These are phyloP conservation scores for Ceratocystis eucalypticola DNA, from an alignment of 2,329 filamentous ascomycete genomes.

Conservation along the genomic window DNA sequence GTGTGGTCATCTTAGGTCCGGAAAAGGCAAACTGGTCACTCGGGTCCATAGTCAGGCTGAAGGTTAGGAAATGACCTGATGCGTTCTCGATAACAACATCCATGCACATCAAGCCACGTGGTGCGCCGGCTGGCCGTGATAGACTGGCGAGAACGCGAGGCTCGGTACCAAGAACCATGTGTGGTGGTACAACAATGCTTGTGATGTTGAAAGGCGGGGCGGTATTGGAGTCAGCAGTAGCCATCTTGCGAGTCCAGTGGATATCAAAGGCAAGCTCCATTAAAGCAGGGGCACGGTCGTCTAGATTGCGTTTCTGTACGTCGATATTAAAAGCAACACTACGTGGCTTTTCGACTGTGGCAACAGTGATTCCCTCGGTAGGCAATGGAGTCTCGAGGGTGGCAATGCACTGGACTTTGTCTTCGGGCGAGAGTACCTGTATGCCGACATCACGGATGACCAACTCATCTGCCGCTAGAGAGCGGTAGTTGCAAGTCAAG, in stretches of 20 bases:
- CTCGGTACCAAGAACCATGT: conserved; percentile 68
- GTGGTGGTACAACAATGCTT: conserved; percentile 61
- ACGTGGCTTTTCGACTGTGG: conserved; percentile 50
- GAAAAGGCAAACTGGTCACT: conserved; percentile 88
- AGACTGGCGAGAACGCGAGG: conserved; percentile 64
- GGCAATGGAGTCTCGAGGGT: conserved; percentile 30
- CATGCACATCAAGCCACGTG: conserved; percentile 32
- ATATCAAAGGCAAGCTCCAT: conserved; percentile 65
- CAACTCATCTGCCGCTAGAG: conserved; percentile 62
- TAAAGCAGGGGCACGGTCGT: conserved; percentile 63
- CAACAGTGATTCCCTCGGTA: conserved; percentile 37
- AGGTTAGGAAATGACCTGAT: conserved; percentile 86
- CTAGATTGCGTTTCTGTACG: conserved; percentile 62
- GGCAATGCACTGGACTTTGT: conserved; percentile 44
- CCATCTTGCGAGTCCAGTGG: conserved; percentile 54
- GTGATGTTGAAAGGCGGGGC: conserved; percentile 41
- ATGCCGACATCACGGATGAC: conserved; percentile 50
- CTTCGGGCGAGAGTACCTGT: conserved; percentile 39
- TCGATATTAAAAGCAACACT: conserved; percentile 61
- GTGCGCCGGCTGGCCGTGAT: conserved; percentile 30
- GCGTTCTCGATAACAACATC: conserved; percentile 74
- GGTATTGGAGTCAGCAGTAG: conserved; percentile 23
- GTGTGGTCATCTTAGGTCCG: conserved; percentile 64
- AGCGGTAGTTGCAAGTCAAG: conserved; percentile 58
- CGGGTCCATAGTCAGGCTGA: conserved; percentile 82